Conservation (phyloP, 306 rosid genomes). For the Alnus rubra region DNA sequence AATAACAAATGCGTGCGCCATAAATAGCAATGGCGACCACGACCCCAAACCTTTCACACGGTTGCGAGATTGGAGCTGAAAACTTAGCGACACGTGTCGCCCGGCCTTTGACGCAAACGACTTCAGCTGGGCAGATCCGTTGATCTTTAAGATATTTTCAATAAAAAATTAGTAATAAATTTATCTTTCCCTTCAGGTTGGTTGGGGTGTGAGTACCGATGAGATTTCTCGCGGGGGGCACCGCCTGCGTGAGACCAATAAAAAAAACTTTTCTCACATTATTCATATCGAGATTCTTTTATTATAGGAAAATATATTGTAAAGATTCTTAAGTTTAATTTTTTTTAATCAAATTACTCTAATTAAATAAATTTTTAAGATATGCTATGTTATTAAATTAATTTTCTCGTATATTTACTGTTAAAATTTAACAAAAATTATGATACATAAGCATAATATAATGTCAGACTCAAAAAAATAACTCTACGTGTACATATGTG, state of each 20-base stretch:
- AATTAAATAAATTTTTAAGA: too few relatives aligned
- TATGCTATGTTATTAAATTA: too few relatives aligned
- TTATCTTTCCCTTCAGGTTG: not conserved
- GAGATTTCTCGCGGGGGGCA: conserved; percentile 59
- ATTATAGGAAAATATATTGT: too few relatives aligned
- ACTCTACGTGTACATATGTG: too few relatives aligned
- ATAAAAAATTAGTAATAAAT: not conserved
- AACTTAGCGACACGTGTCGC: conserved; percentile 4
- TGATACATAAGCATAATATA: too few relatives aligned
- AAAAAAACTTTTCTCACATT: not conserved
- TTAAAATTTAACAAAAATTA: too few relatives aligned
- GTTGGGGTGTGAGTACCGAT: conserved; percentile 45
- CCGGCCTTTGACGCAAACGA: conserved; percentile 1
- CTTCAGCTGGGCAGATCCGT: conserved; percentile 26
- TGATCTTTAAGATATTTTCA: conserved; percentile 36
- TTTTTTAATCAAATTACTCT: too few relatives aligned
- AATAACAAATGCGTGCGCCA: not conserved
- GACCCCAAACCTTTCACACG: not conserved
- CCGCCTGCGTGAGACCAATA: conserved; percentile 60
- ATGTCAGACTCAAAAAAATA: too few relatives aligned
- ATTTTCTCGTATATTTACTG: too few relatives aligned
- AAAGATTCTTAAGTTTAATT: too few relatives aligned
- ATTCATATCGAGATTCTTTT: too few relatives aligned
- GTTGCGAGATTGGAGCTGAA: not conserved
- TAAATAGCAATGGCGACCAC: not conserved